Evolutionary conservation across 139 green algal species (phyloP).

Genomic region (Chlamydomonas sp.): DNA sequence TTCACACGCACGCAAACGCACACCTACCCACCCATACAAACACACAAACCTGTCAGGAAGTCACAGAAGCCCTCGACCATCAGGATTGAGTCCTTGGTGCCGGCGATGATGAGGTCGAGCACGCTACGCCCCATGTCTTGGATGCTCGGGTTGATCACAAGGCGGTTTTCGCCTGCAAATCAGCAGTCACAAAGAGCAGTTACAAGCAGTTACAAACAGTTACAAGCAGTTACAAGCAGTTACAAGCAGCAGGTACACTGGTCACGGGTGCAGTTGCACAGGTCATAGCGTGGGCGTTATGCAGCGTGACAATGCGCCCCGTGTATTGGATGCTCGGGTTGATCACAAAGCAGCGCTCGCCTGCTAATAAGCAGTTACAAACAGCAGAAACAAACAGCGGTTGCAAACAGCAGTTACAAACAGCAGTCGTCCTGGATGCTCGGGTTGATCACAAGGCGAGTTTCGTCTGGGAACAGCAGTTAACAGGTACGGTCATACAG

Average conservation of each 20-base stretch:
- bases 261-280: no score
- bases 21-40: conserved; percentile 49
- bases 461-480: conserved; percentile 64
- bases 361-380: conserved; percentile 60
- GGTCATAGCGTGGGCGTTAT: no score
- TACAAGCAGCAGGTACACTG: no score
- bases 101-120: conserved; percentile 88
- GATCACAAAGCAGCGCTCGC: conserved; percentile 66
- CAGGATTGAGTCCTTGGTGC: conserved; percentile 82
- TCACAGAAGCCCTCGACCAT: conserved; percentile 98
- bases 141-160: conserved; percentile 76
- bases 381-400: conserved; percentile 60
- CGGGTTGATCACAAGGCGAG: conserved; percentile 77
- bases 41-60: conserved; percentile 86
- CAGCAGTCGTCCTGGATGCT: conserved; percentile 24
- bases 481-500: conserved; percentile 66
- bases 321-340: conserved; percentile 57
- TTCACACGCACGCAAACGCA: neutral
- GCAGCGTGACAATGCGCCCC: conserved; percentile 2
- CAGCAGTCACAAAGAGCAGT: conserved; percentile 60
- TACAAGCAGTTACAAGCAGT: neutral
- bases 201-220: no score
- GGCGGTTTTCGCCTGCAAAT: conserved; percentile 61
- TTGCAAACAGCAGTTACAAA: no score
- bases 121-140: conserved; percentile 12